Base-by-base conservation (phyloP, 1,284 basidiomycete species). In the Ceraceosorus guamensis region DNA sequence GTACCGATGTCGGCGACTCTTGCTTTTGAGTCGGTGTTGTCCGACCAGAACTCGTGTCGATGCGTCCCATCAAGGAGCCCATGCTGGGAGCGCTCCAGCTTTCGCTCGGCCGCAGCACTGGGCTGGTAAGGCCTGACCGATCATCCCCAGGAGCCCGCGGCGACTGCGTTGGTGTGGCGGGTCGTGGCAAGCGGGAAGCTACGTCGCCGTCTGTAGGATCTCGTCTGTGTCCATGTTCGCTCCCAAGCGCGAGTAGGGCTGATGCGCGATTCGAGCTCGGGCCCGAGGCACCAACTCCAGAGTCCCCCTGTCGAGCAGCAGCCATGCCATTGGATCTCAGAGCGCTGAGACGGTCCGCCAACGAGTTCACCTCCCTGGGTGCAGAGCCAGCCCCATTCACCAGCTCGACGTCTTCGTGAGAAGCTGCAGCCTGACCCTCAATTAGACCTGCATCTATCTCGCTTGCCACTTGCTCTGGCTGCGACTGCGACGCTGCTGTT, bases 301-400 rank as follows among this genome's bases (percentile, higher is more conserved):
- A 24, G 24, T 24, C 24, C 2, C 24, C 24, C 24, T 24, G 24
- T 24, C 24, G 24, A 24, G 24, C 24, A 24, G 24, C 24, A 24
- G 24, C 24, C 24, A 24, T 24, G 24, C 24, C 24, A 24, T 24
- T 24, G 11, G 49, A 5, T n/a, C 52, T 44, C 24, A 53, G 41
- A 13, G 24, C 41, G 48, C 52, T 46, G 10, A 53, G 45, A 18
- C 52, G 41, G 8, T 46, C 44, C 11, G 44, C 39, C 51, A 52
- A 48, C 13, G 32, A 35, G 24, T 24, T 24, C 24, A 24, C 24
- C 24, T 24, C 24, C 24, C 24, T 24, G 24, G 24, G 24, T 24
- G 24, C 24, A 24, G 24, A 24, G 1, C 24, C 24, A 24, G 24
- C 24, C 24, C 24, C 24, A 24, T 24, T 24, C 24, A 24, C 24